These are phyloP conservation scores for Saccharomycopsis malanga DNA, from an alignment of 805 yeast genomes.

Conservation along the genomic window DNA sequence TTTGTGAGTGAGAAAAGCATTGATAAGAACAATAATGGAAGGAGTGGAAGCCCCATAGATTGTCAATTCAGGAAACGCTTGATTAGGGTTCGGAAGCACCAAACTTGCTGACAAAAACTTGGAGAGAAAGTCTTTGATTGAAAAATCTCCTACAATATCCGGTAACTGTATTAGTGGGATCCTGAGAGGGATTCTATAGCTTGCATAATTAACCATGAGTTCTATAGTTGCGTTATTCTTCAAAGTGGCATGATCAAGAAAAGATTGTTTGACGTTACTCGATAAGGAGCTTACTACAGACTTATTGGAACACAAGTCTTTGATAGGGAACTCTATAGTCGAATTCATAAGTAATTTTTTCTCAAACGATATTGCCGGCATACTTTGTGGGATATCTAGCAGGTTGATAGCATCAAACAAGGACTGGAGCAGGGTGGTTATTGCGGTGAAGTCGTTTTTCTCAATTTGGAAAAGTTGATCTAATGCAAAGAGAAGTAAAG, in stretches of 20 bases:
- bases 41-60: slow-evolving; percentile 50
- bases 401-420: slow-evolving; percentile 11
- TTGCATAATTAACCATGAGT: slow-evolving; percentile 32
- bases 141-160: slow-evolving; percentile 22
- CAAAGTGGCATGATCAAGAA: background rate
- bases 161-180: slow-evolving; percentile 29
- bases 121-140: slow-evolving; percentile 12
- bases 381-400: background rate
- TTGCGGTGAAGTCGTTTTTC: background rate
- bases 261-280: background rate
- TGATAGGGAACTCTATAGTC: slow-evolving; percentile 19
- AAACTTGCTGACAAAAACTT: slow-evolving; percentile 2
- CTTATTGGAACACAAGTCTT: slow-evolving; percentile 8
- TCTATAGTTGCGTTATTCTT: slow-evolving; percentile 34
- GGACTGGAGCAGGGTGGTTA: background rate
- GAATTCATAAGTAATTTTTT: slow-evolving; percentile 14
- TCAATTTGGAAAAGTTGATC: slow-evolving; percentile 36
- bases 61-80: slow-evolving; percentile 39
- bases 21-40: slow-evolving; percentile 43
- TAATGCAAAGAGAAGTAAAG: slow-evolving; percentile 42
- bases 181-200: slow-evolving; percentile 39
- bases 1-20: slow-evolving; percentile 48
- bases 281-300: background rate
- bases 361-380: slow-evolving; percentile 12
- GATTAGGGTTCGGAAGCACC: background rate